Conservation (phyloP, 176 grass and related monocot genomes). For the Rhynchospora tenuis region DNA sequence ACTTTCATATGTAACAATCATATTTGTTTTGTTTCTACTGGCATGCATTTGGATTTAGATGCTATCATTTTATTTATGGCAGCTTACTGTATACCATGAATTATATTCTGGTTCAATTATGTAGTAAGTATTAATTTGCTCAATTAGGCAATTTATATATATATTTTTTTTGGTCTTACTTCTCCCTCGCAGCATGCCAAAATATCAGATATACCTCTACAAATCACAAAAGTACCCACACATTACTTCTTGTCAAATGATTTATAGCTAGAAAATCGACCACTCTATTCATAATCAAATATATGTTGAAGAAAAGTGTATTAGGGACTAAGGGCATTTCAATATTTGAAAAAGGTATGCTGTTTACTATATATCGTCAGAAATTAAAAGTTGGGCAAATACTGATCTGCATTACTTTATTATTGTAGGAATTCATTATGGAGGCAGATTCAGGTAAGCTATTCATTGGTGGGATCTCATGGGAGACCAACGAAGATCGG, state of each 20-base stretch:
- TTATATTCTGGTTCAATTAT: neutral
- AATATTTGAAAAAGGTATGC: neutral
- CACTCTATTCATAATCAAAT: neutral
- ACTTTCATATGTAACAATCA: neutral
- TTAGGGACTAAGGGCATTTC: neutral
- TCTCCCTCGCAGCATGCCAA: neutral
- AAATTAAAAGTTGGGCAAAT: constrained; percentile 42
- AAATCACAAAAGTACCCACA: neutral
- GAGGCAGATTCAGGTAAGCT: constrained; percentile 89
- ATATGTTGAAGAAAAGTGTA: neutral
- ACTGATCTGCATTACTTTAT: constrained; percentile 23
- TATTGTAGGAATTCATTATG: constrained; percentile 78
- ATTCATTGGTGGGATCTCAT: constrained; percentile 94
- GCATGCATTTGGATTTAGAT: neutral
- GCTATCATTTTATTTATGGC: neutral
- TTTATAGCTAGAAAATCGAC: neutral
- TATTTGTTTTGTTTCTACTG: neutral
- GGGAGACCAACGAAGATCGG: constrained; percentile 93
- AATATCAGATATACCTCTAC: neutral
- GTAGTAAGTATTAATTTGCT: neutral
- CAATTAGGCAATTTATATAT: neutral
- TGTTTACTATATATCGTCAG: constrained; percentile 18
- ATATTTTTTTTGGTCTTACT: neutral
- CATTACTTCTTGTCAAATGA: neutral
- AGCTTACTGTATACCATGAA: neutral